Conservation (phyloP, 1,139 yeast species). For the Kodamaea sp. region DNA sequence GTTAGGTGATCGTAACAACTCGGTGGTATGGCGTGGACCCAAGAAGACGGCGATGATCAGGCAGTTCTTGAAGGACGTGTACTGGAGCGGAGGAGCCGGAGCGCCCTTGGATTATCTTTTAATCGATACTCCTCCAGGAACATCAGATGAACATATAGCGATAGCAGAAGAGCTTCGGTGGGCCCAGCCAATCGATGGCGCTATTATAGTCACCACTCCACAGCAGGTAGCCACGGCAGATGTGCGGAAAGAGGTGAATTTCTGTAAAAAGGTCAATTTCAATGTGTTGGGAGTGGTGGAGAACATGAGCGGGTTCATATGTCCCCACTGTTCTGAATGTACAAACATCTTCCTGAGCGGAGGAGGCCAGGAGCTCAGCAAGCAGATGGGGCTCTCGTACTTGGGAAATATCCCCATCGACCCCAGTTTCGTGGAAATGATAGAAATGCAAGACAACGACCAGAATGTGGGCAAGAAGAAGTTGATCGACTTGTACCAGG, state of each 20-base stretch:
- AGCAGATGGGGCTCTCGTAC: conserved; percentile 59
- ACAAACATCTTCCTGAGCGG: conserved; percentile 91
- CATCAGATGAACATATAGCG: conserved; percentile 96
- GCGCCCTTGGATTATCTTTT: conserved; percentile 69
- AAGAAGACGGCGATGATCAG: conserved; percentile 97
- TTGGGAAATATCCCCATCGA: conserved; percentile 92
- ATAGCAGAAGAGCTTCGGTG: conserved; percentile 85
- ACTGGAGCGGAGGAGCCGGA: conserved; percentile 68
- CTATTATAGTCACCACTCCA: conserved; percentile 51
- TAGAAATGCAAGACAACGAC: conserved; percentile 57
- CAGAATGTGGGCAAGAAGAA: conserved; percentile 15
- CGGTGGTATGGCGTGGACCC: conserved; percentile 99
- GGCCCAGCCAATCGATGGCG: conserved; percentile 49
- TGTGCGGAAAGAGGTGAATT: conserved; percentile 51
- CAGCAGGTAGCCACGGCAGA: conserved; percentile 59
- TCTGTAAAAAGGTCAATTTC: conserved; percentile 47
- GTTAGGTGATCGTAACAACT: conserved; percentile 77
- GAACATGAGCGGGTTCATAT: conserved; percentile 52
- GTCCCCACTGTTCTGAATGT: conserved; percentile 84
- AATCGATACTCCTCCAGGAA: conserved; percentile 98
- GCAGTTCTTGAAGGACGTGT: conserved; percentile 87
- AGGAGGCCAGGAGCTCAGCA: conserved; percentile 80
- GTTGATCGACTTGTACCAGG: conserved; percentile 38
- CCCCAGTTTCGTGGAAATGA: conserved; percentile 82
- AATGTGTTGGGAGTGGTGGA: conserved; percentile 46